Evolutionary conservation across 257 asterid genomes (phyloP).

Genomic region (Ehretia macrophylla): DNA sequence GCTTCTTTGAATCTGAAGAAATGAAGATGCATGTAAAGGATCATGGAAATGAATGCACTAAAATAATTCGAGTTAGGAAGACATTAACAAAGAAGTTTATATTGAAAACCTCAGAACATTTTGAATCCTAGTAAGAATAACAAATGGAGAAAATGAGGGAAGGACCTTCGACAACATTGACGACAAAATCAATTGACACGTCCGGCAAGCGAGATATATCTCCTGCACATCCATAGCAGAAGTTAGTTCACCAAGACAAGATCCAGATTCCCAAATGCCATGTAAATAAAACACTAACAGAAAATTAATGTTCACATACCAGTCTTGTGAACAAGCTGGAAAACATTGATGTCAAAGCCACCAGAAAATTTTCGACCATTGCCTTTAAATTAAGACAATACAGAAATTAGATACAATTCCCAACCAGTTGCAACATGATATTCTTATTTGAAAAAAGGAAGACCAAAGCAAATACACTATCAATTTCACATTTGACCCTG

Average conservation of each 20-base stretch:
- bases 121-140: not conserved
- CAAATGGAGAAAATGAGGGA: constrained; percentile 12
- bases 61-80: constrained; percentile 3
- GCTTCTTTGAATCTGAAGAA: constrained; percentile 77
- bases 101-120: constrained; percentile 1
- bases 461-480: constrained; percentile 10
- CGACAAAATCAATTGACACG: constrained; percentile 49
- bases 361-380: constrained; percentile 77
- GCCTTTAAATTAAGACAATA: constrained; percentile 39
- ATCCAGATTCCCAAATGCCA: constrained; percentile 5
- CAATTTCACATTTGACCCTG: not conserved
- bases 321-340: constrained; percentile 57
- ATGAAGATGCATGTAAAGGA: constrained; percentile 9
- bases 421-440: constrained; percentile 12
- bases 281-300: not conserved
- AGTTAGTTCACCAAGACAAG: constrained; percentile 12
- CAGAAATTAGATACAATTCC: constrained; percentile 25
- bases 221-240: constrained; percentile 48
- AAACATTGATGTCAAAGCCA: constrained; percentile 94
- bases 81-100: constrained; percentile 8
- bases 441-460: constrained; percentile 3
- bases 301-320: constrained; percentile 33
- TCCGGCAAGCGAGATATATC: constrained; percentile 65
- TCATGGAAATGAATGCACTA: constrained; percentile 1
- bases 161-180: constrained; percentile 71